Evolutionary conservation across 768 basidiomycete genomes (phyloP), one percentile per base, ranked within the genome.

Genomic region (Phylloporus arenicola): DNA sequence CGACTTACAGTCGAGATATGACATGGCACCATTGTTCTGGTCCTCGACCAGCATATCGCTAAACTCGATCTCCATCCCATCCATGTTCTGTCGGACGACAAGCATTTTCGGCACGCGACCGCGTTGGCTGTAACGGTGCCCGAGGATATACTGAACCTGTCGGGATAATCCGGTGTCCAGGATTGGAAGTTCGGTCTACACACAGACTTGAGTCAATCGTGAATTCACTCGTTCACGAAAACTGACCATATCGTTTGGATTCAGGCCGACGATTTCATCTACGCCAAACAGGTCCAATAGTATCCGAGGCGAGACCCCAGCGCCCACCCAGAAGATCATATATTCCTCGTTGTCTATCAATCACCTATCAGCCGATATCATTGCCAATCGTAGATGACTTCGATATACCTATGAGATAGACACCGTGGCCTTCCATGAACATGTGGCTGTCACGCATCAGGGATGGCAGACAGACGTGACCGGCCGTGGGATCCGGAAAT

Each of bases 1-100:
- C 41, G 6, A 75, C 84, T 56, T 60, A 95, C 92, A 93, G 64
- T 96, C 92, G 6, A 84, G 69, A 69, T 95, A 96, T 1, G 89
- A 85, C 82, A 94, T 79, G 0, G 85, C 86, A n/a, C 89, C 93
- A 59, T 95, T 96, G 63, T 99, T 99, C 65, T 86, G 81, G 69
- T 99, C 96, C 72, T 99, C 96, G 22, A 96, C 83, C 12, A 99
- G 76, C 88, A 96, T 88, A 70, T 99, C 96, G 56, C 88, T 88
- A 61, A 95, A 97, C 67, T 98, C 96, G 40, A 98, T 80, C 71
- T 99, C 95, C 45, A 82, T 73, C 12, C 82, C 95, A 62, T 99
- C 96, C 65, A 93, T 74, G 63, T 96, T 91, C 65, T 98, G 96
- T 9, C 96, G 80, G 0, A 90, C 89, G 24, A 98, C 76, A 31